phyloP scores from a whole-genome alignment of 106 monocot species.

The Dactylorhiza incarnata region DNA sequence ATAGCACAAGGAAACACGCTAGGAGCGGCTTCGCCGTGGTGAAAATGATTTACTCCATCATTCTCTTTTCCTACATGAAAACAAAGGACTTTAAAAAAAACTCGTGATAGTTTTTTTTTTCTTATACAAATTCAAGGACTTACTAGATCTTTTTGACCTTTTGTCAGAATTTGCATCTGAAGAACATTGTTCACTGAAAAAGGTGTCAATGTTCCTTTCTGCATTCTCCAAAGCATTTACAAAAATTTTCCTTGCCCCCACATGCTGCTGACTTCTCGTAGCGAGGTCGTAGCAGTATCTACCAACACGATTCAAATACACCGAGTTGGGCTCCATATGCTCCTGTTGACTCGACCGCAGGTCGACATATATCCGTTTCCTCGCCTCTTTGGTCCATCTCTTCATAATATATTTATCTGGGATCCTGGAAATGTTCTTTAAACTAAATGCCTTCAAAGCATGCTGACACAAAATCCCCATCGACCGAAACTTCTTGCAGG shows the following conservation, averaged over 20 bases:
- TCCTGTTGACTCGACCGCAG: neutral
- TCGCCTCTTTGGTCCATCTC: constrained; percentile 37
- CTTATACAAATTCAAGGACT: neutral
- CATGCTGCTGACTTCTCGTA: neutral
- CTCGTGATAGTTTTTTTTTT: neutral
- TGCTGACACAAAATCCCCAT: constrained; percentile 34
- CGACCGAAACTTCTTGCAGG: constrained; percentile 28
- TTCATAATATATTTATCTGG: constrained; percentile 29
- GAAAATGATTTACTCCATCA: constrained; percentile 4
- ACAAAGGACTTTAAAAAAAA: neutral
- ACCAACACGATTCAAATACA: constrained; percentile 6
- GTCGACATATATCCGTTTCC: constrained; percentile 15
- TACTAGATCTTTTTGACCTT: constrained; percentile 9
- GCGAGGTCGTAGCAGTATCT: constrained; percentile 8
- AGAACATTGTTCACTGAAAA: neutral
- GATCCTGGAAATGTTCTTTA: constrained; percentile 19
- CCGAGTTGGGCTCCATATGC: constrained; percentile 3
- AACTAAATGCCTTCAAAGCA: constrained; percentile 20
- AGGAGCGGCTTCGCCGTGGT: neutral
- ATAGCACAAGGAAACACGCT: neutral
- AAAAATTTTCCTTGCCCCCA: constrained; percentile 1
- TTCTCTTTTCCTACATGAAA: constrained; percentile 6
- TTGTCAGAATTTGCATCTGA: neutral
- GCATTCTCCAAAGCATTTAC: constrained; percentile 9
- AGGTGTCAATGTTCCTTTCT: constrained; percentile 1